Conservation (phyloP, 768 basidiomycete genomes). For the Naganishia vaughanmartiniae region DNA sequence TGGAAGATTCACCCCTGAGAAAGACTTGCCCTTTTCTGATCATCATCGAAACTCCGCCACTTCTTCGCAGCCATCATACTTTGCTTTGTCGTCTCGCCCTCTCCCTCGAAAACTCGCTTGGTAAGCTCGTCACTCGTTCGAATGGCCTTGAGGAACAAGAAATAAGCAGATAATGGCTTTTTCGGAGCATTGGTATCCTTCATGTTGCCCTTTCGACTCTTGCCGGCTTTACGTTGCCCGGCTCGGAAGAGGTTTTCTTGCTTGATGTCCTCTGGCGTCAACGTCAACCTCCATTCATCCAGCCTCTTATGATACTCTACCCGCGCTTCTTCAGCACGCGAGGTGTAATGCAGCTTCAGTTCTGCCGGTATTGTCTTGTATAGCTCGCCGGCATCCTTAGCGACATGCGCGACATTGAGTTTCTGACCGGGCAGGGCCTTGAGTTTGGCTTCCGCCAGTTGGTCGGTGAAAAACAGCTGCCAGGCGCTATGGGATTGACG, state of each 20-base stretch:
- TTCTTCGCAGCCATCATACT: conserved; percentile 87
- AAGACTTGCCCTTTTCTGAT: conserved; percentile 77
- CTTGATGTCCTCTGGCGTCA: conserved; percentile 91
- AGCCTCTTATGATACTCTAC: conserved; percentile 79
- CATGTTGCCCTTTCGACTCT: conserved; percentile 87
- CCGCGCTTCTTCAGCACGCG: conserved; percentile 78
- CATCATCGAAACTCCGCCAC: conserved; percentile 90
- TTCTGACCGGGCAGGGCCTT: conserved; percentile 58
- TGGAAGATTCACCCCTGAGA: conserved; percentile 1
- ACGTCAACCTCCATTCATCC: conserved; percentile 75
- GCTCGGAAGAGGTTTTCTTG: conserved; percentile 87
- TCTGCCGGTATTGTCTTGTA: conserved; percentile 74
- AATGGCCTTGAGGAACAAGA: conserved; percentile 90
- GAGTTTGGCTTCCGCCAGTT: conserved; percentile 66
- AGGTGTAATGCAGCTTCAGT: conserved; percentile 82
- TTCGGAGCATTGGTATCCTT: conserved; percentile 96
- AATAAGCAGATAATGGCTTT: conserved; percentile 90
- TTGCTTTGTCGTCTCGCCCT: conserved; percentile 90
- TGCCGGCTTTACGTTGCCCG: conserved; percentile 87
- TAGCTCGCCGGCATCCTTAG: conserved; percentile 88
- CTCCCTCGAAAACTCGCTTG: conserved; percentile 76
- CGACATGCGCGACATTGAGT: conserved; percentile 90
- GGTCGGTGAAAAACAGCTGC: conserved; percentile 95
- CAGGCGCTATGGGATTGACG: conserved; percentile 91
- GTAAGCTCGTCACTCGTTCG: conserved; percentile 74